phyloP scores from a whole-genome alignment of 1,284 basidiomycete genomes.

The Earliella scabrosa region DNA sequence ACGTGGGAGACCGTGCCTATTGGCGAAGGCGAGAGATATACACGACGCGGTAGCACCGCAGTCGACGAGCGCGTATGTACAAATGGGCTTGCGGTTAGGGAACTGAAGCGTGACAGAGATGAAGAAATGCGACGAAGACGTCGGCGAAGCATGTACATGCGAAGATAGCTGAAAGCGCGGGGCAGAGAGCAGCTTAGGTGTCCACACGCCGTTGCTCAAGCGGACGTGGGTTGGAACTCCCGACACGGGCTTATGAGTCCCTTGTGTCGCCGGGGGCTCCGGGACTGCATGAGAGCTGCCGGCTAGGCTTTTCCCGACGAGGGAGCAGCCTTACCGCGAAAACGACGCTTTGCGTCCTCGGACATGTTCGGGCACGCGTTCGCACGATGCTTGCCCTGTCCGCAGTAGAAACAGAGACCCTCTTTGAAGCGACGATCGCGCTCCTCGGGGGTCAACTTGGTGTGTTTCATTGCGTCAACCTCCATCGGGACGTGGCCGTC shows the following conservation, averaged over 20 bases:
- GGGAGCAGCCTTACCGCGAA: conserved; percentile 13
- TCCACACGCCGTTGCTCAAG: conserved; percentile 4
- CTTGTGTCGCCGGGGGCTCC: conserved; percentile 31
- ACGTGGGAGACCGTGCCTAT: conserved; percentile 34
- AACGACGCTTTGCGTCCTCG: background rate
- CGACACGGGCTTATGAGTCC: conserved; percentile 24
- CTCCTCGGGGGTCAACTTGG: conserved; percentile 25
- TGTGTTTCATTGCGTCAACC: conserved; percentile 10
- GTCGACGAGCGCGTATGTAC: conserved; percentile 39
- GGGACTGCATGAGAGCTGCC: conserved; percentile 25
- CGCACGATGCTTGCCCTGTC: conserved; percentile 28
- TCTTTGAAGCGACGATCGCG: conserved; percentile 24
- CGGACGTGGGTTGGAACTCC: conserved; percentile 21
- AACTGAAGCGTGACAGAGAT: conserved; percentile 37
- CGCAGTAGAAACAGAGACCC: conserved; percentile 37
- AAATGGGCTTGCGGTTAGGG: conserved; percentile 33
- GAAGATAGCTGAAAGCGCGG: conserved; percentile 14
- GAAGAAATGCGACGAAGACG: conserved; percentile 38
- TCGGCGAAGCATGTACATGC: conserved; percentile 11
- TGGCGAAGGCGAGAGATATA: conserved; percentile 39
- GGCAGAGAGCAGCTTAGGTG: conserved; percentile 1
- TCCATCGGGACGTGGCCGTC: conserved; percentile 19
- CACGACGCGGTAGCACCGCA: conserved; percentile 39
- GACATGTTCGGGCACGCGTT: conserved; percentile 34
- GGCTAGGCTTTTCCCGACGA: conserved; percentile 40